Evolutionary conservation across 495 filamentous ascomycete genomes (phyloP).

Genomic region (Talaromyces nanjingensis): DNA sequence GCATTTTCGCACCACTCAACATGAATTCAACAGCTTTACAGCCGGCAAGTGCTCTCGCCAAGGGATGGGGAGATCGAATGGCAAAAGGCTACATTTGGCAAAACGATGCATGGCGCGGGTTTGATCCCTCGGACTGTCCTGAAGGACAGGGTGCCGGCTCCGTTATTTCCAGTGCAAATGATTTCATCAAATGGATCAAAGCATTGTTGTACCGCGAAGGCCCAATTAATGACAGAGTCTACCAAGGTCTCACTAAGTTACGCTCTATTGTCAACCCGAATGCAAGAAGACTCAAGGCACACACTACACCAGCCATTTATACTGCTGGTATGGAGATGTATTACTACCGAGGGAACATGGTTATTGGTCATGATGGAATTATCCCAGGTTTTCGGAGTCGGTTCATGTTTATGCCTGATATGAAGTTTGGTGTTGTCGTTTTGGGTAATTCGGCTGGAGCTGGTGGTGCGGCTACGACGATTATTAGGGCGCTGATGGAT

Average conservation of each 20-base stretch:
- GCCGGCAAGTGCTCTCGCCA: conserved; percentile 16
- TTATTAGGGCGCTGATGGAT: conserved; percentile 12
- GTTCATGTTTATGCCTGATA: conserved; percentile 16
- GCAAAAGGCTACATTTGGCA: conserved; percentile 20
- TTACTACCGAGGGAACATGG: conserved; percentile 15
- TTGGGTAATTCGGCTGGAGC: conserved; percentile 13
- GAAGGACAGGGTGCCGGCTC: conserved; percentile 35
- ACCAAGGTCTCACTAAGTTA: conserved; percentile 12
- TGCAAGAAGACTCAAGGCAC: conserved; percentile 1
- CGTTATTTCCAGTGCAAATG: conserved; percentile 35
- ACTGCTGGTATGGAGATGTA: conserved; percentile 16
- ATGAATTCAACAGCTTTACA: conserved; percentile 25
- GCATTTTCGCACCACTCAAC: conserved; percentile 35
- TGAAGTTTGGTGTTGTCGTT: conserved; percentile 13
- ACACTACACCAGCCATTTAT: conserved; percentile 15
- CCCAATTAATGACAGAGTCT: conserved; percentile 13
- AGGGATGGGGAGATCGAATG: conserved; percentile 26
- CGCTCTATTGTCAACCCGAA: conserved; percentile 11
- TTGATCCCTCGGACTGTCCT: conserved; percentile 13
- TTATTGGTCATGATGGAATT: conserved; percentile 14
- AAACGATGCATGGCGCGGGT: conserved; percentile 7
- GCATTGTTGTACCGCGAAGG: conserved; percentile 17
- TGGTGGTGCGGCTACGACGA: conserved; percentile 3
- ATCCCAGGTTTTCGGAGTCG: conserved; percentile 13
- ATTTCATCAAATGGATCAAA: conserved; percentile 37